Conservation (phyloP, 257 asterid genomes). For the Paraleonurus japonicus region DNA sequence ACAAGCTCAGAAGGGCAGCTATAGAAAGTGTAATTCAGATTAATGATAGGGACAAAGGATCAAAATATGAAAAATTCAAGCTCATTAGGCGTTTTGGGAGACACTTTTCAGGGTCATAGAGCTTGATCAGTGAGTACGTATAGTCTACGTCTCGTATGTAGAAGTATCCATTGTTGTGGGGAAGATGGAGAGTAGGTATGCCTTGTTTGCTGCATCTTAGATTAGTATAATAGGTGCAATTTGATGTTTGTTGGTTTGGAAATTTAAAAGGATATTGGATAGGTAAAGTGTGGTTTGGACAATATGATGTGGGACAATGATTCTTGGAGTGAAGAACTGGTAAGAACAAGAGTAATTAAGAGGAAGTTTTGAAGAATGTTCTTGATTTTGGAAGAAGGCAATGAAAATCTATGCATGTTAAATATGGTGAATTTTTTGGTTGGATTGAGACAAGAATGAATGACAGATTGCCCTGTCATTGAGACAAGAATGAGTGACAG, state of each 20-base stretch:
- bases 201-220: conserved; percentile 30
- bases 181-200: conserved; percentile 19
- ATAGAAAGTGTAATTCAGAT: conserved; percentile 26
- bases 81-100: conserved; percentile 28
- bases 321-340: conserved; percentile 16
- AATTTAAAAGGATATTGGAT: conserved; percentile 30
- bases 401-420: neutral
- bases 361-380: conserved; percentile 1
- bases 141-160: conserved; percentile 22
- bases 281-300: conserved; percentile 23
- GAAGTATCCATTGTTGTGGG: conserved; percentile 28
- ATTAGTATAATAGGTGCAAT: conserved; percentile 23
- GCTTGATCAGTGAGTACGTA: neutral
- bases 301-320: conserved; percentile 28
- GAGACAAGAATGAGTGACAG: conserved; percentile 6
- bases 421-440: neutral
- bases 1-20: conserved; percentile 24
- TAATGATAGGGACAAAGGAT: neutral
- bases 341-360: conserved; percentile 8
- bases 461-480: neutral
- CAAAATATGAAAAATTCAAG: conserved; percentile 3
- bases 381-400: neutral
- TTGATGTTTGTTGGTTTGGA: conserved; percentile 24
- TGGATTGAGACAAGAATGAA: neutral
- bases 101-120: conserved; percentile 34